Conservation (phyloP, 1,284 basidiomycete genomes). For the Wallemia ichthyophaga region DNA sequence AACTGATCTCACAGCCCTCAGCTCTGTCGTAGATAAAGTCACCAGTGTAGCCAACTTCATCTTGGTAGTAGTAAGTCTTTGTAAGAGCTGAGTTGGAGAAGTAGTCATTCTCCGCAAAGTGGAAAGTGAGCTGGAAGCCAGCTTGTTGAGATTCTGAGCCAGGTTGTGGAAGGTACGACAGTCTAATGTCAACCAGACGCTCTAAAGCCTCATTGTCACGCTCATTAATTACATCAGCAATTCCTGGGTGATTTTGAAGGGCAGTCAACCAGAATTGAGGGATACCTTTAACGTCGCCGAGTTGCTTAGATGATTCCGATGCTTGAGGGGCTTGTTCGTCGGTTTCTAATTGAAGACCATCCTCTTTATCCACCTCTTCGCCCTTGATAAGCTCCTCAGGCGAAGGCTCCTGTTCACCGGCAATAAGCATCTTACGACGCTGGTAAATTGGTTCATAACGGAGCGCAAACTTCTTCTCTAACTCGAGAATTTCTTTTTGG, state of each 20-base stretch:
- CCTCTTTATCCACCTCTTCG: constrained; percentile 27
- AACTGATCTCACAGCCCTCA: constrained; percentile 63
- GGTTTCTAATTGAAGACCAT: constrained; percentile 21
- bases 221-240: constrained; percentile 73
- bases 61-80: constrained; percentile 88
- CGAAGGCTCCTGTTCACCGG: constrained; percentile 43
- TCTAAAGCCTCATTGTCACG: constrained; percentile 38
- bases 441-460: constrained; percentile 65
- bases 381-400: constrained; percentile 57
- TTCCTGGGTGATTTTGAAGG: constrained; percentile 61
- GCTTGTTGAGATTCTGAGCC: constrained; percentile 28
- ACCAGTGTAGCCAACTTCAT: constrained; percentile 71
- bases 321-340: constrained; percentile 17
- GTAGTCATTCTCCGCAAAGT: constrained; percentile 54
- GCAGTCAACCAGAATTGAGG: constrained; percentile 97
- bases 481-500: constrained; percentile 81
- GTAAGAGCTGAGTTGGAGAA: constrained; percentile 57
- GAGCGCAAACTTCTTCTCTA: constrained; percentile 88
- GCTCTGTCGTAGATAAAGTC: constrained; percentile 89
- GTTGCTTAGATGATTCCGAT: constrained; percentile 12
- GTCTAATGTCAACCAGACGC: constrained; percentile 32
- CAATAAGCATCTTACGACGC: constrained; percentile 54
- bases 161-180: constrained; percentile 27
- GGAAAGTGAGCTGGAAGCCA: constrained; percentile 71
- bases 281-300: constrained; percentile 27